Percentiles rank a stretch among this genome's conserved stretches.
Evolutionary conservation across 2,329 filamentous ascomycete species (phyloP).

Genomic region (Hypoxylon sp.): DNA sequence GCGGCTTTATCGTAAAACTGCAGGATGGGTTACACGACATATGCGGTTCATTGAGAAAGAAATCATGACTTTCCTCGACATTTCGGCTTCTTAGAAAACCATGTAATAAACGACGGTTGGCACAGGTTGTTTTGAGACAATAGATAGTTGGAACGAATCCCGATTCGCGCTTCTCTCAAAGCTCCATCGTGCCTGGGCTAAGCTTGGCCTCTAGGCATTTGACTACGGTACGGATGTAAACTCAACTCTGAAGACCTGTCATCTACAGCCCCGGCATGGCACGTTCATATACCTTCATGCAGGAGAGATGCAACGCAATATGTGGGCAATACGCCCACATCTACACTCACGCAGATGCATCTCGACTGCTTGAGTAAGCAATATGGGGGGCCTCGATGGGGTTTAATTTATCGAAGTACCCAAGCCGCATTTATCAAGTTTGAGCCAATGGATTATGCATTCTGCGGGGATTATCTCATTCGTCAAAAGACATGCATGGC

Average conservation of each 20-base stretch:
- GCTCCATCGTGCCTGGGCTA: slow-evolving; percentile 45
- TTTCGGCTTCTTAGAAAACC: slow-evolving; percentile 27
- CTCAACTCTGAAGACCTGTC: slow-evolving; percentile 36
- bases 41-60: slow-evolving; percentile 34
- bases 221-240: slow-evolving; percentile 37
- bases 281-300: slow-evolving; percentile 45
- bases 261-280: slow-evolving; percentile 33
- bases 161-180: slow-evolving; percentile 49
- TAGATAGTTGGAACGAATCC: slow-evolving; percentile 48
- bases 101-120: slow-evolving; percentile 34
- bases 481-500: slow-evolving; percentile 45
- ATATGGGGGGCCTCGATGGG: slow-evolving; percentile 40
- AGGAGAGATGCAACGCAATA: slow-evolving; percentile 50
- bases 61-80: slow-evolving; percentile 41
- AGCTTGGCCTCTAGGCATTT: slow-evolving; percentile 38
- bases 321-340: slow-evolving; percentile 38
- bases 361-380: slow-evolving; percentile 48
- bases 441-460: slow-evolving; percentile 43
- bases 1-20: slow-evolving; percentile 46
- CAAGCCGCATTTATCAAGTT: slow-evolving; percentile 41
- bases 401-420: slow-evolving; percentile 43
- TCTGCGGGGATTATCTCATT: slow-evolving; percentile 51
- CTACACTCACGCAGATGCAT: slow-evolving; percentile 46
- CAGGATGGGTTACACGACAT: slow-evolving; percentile 49
- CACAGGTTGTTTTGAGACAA: slow-evolving; percentile 41